These are phyloP conservation scores for Paratinospora sagittata DNA, from an alignment of 164 flowering plant species.

Conservation along the genomic window DNA sequence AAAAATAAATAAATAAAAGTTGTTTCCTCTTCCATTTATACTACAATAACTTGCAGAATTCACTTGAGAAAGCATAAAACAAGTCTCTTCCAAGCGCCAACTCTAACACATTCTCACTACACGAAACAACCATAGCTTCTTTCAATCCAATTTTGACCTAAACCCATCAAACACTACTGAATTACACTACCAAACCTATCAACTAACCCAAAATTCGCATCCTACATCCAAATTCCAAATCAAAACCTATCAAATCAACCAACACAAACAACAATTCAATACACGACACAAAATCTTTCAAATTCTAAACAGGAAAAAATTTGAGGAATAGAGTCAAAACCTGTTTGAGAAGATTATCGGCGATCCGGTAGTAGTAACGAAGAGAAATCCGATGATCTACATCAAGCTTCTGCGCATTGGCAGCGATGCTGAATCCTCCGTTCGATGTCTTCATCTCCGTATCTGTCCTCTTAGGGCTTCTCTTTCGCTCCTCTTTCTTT, in stretches of 20 bases:
- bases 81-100: not conserved
- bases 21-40: no score
- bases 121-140: not conserved
- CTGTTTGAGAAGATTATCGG: slow-evolving; percentile 87
- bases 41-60: no score
- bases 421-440: slow-evolving; percentile 54
- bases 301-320: not conserved
- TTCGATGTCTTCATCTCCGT: slow-evolving; percentile 49
- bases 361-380: slow-evolving; percentile 70
- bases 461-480: slow-evolving; percentile 2
- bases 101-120: not conserved
- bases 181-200: not conserved
- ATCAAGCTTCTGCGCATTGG: slow-evolving; percentile 47
- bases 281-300: not conserved
- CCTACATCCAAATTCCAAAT: not conserved
- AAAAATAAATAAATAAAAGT: no score
- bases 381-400: slow-evolving; percentile 82
- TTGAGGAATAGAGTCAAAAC: slow-evolving; percentile 23
- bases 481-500: not conserved
- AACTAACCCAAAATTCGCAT: not conserved
- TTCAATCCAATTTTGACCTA: not conserved
- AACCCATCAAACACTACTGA: not conserved
- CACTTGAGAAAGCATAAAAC: no score
- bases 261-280: no score
- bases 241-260: not conserved